These are phyloP conservation scores for Crithidia fasciculata DNA, from an alignment of 208 protist genomes.

Conservation along the genomic window DNA sequence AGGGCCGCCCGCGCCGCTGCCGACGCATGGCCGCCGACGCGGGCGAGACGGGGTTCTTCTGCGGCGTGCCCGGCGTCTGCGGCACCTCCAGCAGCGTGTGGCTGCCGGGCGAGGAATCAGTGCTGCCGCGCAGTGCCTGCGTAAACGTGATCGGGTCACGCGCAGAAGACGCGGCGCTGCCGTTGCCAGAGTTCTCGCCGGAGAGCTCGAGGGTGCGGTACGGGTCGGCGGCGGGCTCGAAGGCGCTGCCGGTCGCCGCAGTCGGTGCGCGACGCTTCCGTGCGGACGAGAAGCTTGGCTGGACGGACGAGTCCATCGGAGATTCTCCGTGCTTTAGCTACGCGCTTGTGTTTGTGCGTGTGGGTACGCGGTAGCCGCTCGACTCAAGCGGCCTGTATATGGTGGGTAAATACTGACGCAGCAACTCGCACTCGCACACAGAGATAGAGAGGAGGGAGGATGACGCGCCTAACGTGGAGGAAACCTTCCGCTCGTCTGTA, in stretches of 20 bases:
- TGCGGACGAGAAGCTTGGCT: background rate
- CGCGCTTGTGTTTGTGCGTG: background rate
- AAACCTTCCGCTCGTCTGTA: background rate
- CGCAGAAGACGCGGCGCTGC: background rate
- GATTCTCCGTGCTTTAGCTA: too few species aligned
- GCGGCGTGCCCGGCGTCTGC: background rate
- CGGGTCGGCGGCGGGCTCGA: background rate
- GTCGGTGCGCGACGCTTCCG: background rate
- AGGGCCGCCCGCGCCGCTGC: background rate
- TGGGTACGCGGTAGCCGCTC: too few species aligned
- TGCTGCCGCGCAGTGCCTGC: background rate
- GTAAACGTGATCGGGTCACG: background rate
- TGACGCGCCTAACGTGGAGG: too few species aligned
- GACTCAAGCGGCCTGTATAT: too few species aligned
- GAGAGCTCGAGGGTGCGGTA: background rate
- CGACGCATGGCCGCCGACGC: background rate
- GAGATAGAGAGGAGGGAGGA: too few species aligned
- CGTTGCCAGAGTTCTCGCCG: background rate
- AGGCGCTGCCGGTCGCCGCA: background rate
- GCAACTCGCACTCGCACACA: too few species aligned
- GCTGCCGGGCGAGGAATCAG: background rate
- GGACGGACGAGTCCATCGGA: constrained; percentile 1
- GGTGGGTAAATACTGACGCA: too few species aligned
- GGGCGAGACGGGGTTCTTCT: background rate
- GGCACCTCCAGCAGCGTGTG: background rate